A percentile compares a stretch with the other conserved stretches of the same genome.
Evolutionary conservation across 192 early-diverging fungal species (phyloP).

Genomic region (Coemansia aciculifera): DNA sequence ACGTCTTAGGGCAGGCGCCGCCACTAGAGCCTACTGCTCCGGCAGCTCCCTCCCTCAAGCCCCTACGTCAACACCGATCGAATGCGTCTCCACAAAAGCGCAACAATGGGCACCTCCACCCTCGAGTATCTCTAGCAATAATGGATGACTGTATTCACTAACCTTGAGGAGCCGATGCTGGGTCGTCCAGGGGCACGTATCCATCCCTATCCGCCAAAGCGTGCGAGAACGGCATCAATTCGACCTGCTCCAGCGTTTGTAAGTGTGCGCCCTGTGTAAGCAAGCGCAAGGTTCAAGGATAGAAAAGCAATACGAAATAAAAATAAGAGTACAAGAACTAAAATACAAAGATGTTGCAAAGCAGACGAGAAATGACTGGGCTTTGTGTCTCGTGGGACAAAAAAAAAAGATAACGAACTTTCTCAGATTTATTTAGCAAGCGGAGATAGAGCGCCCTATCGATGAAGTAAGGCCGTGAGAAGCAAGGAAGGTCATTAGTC

Average conservation of each 20-base stretch:
- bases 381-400: slow-evolving; percentile 1
- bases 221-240: slow-evolving; percentile 14
- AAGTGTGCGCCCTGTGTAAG: background rate
- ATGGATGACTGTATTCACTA: background rate
- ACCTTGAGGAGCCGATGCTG: slow-evolving; percentile 25
- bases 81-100: background rate
- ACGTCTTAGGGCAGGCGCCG: background rate
- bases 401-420: background rate
- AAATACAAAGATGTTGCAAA: background rate
- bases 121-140: background rate
- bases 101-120: background rate
- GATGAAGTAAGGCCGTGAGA: background rate
- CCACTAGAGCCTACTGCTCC: slow-evolving; percentile 1
- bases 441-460: background rate
- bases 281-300: background rate
- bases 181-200: slow-evolving; percentile 27
- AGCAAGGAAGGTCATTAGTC: background rate
- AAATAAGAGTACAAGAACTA: slow-evolving; percentile 7
- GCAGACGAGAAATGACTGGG: background rate
- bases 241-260: background rate
- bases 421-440: background rate
- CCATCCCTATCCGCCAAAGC: slow-evolving; percentile 30
- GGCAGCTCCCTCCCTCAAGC: background rate
- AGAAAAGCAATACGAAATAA: slow-evolving; percentile 8
- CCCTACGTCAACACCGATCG: background rate